Evolutionary conservation across 2,329 filamentous ascomycete genomes (phyloP), one percentile per base, ranked within the genome.

Genomic region (Hypoxylon rubiginosum): DNA sequence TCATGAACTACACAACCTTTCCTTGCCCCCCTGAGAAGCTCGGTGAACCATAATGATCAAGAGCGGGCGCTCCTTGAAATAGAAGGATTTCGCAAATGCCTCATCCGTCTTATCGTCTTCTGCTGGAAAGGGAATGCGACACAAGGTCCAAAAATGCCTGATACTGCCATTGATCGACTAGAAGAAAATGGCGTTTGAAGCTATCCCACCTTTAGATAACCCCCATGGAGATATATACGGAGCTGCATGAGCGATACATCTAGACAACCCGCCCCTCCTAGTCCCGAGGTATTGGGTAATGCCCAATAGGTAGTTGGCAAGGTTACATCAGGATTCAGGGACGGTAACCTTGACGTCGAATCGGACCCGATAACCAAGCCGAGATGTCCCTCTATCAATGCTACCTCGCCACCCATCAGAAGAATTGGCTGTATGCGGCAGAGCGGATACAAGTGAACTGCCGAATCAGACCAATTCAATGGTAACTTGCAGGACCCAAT

Each of bases 371-470:
- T 30, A 41, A 43, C 43, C 36, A 17, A 51, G 17, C 48, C 56
- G 26, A 52, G 55, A 34, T 43, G 46, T 17, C 4, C 34, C 10
- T 15, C 34, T 15, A 36, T 15, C 11, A 39, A 9, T 10, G 21
- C 45, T 21, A 43, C 46, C 46, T 28, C 36, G 10, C 30, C 24
- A 41, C 11, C 30, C 21, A 7, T 49, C 41, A 49, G 28, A 46
- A 58, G 34, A 43, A 50, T 50, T 58, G 46, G 24, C 32, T 51
- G 34, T 36, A 15, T 36, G 34, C 34, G 34, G 34, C 34, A 36
- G 34, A 15, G 13, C 11, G 34, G 13, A 13, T 36, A 2, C 6
- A 36, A 13, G 34, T 15, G 34, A 36, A 36, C 34, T 36, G 34
- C 34, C 34, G 34, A 36, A 36, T 36, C 4, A 15, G 11, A 36